phyloP scores from a whole-genome alignment of 129 eudicot species.

The Pulicaria dysenterica region DNA sequence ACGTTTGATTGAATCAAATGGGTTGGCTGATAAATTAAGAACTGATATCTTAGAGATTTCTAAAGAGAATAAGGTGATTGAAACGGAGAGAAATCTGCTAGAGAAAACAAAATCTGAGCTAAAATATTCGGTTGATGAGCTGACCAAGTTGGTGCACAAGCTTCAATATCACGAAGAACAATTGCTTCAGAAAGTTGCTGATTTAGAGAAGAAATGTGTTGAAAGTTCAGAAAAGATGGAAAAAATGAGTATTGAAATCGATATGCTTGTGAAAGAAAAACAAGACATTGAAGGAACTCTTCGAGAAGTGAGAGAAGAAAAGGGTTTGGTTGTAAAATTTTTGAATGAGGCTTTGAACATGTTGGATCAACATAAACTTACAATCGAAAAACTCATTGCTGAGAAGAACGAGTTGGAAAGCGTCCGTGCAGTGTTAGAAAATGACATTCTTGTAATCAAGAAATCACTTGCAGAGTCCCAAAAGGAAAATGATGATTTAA shows the following conservation, averaged over 20 bases:
- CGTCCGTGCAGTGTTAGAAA: constrained; percentile 29
- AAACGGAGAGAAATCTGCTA: constrained; percentile 42
- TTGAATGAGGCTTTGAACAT: constrained; percentile 39
- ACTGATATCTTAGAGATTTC: constrained; percentile 32
- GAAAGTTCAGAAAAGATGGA: constrained; percentile 43
- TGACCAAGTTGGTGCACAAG: constrained; percentile 44
- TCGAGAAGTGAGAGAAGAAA: constrained; percentile 35
- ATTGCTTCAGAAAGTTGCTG: constrained; percentile 39
- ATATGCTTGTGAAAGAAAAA: constrained; percentile 50
- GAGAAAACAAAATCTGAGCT: constrained; percentile 42
- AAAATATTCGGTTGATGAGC: constrained; percentile 40
- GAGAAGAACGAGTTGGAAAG: constrained; percentile 62
- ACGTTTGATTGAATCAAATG: constrained; percentile 38
- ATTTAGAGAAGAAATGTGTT: constrained; percentile 51
- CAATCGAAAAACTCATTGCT: constrained; percentile 22
- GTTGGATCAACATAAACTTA: constrained; percentile 32
- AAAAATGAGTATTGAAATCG: constrained; percentile 39
- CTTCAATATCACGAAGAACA: constrained; percentile 44
- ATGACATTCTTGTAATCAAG: constrained; percentile 43
- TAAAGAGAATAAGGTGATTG: constrained; percentile 44
- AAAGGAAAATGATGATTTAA: constrained; percentile 40
- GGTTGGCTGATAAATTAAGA: constrained; percentile 39
- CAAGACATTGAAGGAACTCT: constrained; percentile 35
- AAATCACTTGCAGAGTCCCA: constrained; percentile 37
- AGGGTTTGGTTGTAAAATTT: constrained; percentile 38